Evolutionary conservation across 78 protist genomes (phyloP).

Genomic region (Guillardia theta): DNA sequence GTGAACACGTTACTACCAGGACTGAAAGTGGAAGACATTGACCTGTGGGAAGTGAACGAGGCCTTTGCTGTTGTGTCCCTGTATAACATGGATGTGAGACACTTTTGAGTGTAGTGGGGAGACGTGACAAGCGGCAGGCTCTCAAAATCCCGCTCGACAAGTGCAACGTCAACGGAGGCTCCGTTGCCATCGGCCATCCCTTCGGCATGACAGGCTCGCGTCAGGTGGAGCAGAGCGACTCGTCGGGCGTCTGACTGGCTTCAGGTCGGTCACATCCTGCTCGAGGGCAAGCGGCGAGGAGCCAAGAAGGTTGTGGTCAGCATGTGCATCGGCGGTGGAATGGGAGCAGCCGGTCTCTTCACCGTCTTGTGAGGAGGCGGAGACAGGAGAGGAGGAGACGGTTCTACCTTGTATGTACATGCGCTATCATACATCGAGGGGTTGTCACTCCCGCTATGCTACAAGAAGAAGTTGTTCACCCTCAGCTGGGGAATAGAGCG

Average conservation of each 20-base stretch:
- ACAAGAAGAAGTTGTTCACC: too few relatives aligned
- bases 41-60: not conserved
- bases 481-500: too few relatives aligned
- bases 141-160: not conserved
- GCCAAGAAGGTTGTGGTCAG: not conserved
- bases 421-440: too few relatives aligned
- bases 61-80: not conserved
- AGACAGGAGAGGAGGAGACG: too few relatives aligned
- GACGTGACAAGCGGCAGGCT: not conserved
- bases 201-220: constrained; percentile 66
- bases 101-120: not conserved
- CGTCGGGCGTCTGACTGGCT: too few relatives aligned
- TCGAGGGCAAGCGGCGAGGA: not conserved
- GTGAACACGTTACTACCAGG: too few relatives aligned
- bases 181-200: constrained; percentile 69
- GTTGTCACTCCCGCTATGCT: too few relatives aligned
- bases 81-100: not conserved
- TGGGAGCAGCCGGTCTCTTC: constrained; percentile 20
- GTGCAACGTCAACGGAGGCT: constrained; percentile 35
- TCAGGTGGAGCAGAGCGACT: too few relatives aligned
- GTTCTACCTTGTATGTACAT: too few relatives aligned
- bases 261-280: not conserved
- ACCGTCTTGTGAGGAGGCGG: not conserved
- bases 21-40: not conserved
- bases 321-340: constrained; percentile 18